Evolutionary conservation across 225 moss, liverwort and hornwort species (phyloP).

Genomic region (Anthoceros angustus): DNA sequence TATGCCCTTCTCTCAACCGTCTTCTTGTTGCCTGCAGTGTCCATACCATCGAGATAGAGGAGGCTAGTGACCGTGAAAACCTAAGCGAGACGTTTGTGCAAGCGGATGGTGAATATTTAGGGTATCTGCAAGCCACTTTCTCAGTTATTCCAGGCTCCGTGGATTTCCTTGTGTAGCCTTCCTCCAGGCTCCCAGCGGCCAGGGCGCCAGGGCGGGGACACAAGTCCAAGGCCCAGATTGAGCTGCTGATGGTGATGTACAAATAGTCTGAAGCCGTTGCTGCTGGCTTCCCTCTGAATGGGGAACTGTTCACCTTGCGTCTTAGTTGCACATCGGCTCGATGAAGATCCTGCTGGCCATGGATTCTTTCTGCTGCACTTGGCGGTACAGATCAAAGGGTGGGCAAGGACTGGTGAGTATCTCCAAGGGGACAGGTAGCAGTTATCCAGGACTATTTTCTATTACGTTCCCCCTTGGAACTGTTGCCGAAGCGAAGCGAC

Average conservation of each 20-base stretch:
- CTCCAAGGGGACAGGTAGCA: too few species aligned
- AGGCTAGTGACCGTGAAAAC: slow-evolving; percentile 21
- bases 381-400: too few species aligned
- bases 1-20: too few species aligned
- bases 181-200: background rate
- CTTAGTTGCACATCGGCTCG: slow-evolving; percentile 2
- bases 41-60: slow-evolving; percentile 49
- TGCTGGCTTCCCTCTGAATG: background rate
- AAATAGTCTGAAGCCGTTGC: background rate
- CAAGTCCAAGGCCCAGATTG: background rate
- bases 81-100: slow-evolving; percentile 39
- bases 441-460: too few species aligned
- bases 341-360: background rate
- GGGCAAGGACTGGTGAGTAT: too few species aligned
- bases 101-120: slow-evolving; percentile 86
- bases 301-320: background rate
- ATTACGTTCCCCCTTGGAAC: too few species aligned
- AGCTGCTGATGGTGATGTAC: background rate
- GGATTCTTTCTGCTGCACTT: too few species aligned
- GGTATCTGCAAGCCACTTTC: slow-evolving; percentile 58
- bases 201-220: too few species aligned
- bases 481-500: too few species aligned
- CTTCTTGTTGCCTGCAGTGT: slow-evolving; percentile 19
- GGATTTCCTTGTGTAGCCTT: slow-evolving; percentile 37
- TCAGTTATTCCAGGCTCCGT: slow-evolving; percentile 47